Evolutionary conservation across 2,329 filamentous ascomycete species (phyloP).

Genomic region (Plectosphaerella sp.): DNA sequence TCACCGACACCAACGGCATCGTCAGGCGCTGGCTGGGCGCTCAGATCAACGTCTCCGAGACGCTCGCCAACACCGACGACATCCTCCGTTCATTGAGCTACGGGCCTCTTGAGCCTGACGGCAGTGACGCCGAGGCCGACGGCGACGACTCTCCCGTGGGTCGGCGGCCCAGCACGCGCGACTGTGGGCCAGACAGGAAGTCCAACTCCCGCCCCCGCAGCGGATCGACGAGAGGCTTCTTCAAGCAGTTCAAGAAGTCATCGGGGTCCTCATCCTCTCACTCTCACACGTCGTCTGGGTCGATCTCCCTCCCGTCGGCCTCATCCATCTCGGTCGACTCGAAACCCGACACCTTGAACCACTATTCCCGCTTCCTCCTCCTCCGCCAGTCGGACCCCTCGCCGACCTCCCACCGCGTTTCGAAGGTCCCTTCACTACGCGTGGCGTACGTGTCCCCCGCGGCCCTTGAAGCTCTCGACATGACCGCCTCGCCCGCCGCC

Average conservation of each 20-base stretch:
- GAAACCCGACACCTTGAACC: neutral
- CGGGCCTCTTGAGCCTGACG: constrained; percentile 15
- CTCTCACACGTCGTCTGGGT: constrained; percentile 5
- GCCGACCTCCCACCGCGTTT: neutral
- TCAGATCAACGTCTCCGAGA: constrained; percentile 53
- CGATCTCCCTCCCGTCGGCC: neutral
- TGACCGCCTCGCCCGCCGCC: constrained; percentile 22
- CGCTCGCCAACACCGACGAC: constrained; percentile 44
- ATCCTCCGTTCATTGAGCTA: constrained; percentile 43
- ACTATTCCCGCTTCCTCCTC: neutral
- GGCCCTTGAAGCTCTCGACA: constrained; percentile 41
- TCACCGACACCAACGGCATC: constrained; percentile 42
- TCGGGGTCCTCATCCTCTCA: neutral
- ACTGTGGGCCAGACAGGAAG: constrained; percentile 8
- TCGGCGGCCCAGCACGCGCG: constrained; percentile 5
- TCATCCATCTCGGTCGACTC: neutral
- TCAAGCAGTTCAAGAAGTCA: constrained; percentile 25
- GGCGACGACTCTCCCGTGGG: neutral
- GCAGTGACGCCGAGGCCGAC: constrained; percentile 2
- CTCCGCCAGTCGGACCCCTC: neutral
- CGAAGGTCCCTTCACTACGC: constrained; percentile 19
- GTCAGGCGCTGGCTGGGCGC: constrained; percentile 50
- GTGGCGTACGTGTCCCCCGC: constrained; percentile 42
- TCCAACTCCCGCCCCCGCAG: constrained; percentile 7
- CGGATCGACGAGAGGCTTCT: constrained; percentile 23